Conservation (phyloP, 345 rosid species). For the Arabis hirsuta region DNA sequence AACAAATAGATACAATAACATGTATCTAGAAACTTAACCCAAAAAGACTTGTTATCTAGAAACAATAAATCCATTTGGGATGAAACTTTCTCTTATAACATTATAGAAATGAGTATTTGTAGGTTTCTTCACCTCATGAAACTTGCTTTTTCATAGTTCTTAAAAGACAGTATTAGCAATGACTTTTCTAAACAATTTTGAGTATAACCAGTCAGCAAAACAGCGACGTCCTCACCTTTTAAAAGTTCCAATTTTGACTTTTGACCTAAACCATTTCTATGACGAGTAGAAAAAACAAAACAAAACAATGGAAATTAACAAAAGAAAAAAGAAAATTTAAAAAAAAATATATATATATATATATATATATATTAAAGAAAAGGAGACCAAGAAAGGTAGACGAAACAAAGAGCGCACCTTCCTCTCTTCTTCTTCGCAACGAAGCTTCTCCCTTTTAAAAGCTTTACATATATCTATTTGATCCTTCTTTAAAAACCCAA, state of each 20-base stretch:
- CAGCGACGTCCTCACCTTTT: slow-evolving; percentile 43
- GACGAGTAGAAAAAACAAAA: slow-evolving; percentile 21
- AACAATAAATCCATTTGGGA: neutral
- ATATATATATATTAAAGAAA: neutral
- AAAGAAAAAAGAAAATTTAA: neutral
- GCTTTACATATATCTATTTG: slow-evolving; percentile 27
- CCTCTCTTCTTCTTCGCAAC: slow-evolving; percentile 62
- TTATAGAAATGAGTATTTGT: neutral
- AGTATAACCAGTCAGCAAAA: slow-evolving; percentile 41
- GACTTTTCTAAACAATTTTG: neutral
- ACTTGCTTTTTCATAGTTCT: slow-evolving; percentile 26
- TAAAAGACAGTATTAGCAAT: slow-evolving; percentile 12
- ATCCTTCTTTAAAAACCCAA: slow-evolving; percentile 25
- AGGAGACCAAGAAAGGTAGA: slow-evolving; percentile 36
- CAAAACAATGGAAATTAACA: neutral
- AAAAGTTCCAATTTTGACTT: slow-evolving; percentile 44
- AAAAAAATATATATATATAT: neutral
- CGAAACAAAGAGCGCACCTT: slow-evolving; percentile 69
- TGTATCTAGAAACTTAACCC: slow-evolving; percentile 15
- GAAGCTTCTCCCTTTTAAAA: slow-evolving; percentile 40
- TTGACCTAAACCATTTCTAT: slow-evolving; percentile 40
- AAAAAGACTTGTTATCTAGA: slow-evolving; percentile 11
- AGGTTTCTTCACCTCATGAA: slow-evolving; percentile 13
- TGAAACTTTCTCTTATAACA: neutral
- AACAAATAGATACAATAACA: slow-evolving; percentile 5